Evolutionary conservation across 805 yeast genomes (phyloP), one percentile per base, ranked within the genome.

Genomic region (Candida coquimbonensis): DNA sequence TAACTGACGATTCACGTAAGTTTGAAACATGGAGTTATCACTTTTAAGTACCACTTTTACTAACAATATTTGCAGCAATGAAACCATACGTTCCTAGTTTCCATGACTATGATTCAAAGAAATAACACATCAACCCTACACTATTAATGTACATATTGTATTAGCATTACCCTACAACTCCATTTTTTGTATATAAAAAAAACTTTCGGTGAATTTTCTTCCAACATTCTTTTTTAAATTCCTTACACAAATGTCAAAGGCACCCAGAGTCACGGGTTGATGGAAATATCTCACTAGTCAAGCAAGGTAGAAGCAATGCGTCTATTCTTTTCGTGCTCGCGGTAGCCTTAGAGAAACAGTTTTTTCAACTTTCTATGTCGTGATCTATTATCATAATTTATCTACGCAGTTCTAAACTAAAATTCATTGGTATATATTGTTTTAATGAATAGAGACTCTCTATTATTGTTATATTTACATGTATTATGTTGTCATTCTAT

Each of bases 371-470:
- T 67, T 58, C 61, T 42, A 53, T 55, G 70, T 62, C 70, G 70
- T 64, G 65, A 57, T 60, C 12, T 51, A 42, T 52, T 48, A 54
- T 58, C 70, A 67, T 37, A 71, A 61, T 29, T 62, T 63, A 70
- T 68, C 78, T 72, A 75, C 78, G 87, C 87, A 84, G 88, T 77
- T 80, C 83, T 74, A 75, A 77, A 81, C 86, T 68, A 60, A 82
- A 84, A 82, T 68, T 49, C 38, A 29, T 14, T 38, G 12, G 3
- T 11, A 29, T 29, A 27, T 27, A 12, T 11, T 29, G 31, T 29
- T 6, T 11, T 29, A 29, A 29, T 29, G 13, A 29, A 29, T 29
- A 29, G 31, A 29, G 13, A 29, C 31, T 11, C 31, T 29, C 31
- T 29, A 11, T 29, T 11, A 29, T 11, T 29, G 31, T 29, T 29